Evolutionary conservation across 495 filamentous ascomycete genomes (phyloP).

Genomic region (Staphylotrichum longicolle): DNA sequence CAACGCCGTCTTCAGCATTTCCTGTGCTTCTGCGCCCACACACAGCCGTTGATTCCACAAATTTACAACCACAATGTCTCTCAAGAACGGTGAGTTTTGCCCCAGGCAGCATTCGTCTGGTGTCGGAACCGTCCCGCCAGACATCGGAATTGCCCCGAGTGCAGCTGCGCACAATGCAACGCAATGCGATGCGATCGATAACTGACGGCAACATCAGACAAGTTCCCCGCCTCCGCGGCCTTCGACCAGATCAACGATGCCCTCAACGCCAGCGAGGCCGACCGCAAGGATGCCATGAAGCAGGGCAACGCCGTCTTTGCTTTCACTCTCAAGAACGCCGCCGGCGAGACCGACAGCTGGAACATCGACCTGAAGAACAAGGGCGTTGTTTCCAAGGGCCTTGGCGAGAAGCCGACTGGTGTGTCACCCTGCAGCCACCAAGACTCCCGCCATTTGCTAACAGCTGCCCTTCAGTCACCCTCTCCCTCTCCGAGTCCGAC

Average conservation of each 20-base stretch:
- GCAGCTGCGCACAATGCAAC: no score
- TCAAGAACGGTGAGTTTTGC: constrained; percentile 66
- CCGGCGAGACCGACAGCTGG: constrained; percentile 78
- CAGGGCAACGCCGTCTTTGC: constrained; percentile 83
- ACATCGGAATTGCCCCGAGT: no score
- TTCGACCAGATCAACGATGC: constrained; percentile 85
- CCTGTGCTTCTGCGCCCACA: background rate
- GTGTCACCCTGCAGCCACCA: constrained; percentile 31
- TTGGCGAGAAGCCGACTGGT: constrained; percentile 80
- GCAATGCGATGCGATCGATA: no score
- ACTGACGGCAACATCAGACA: constrained; percentile 50
- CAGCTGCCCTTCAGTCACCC: constrained; percentile 59
- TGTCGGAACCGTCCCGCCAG: no score
- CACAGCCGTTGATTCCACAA: constrained; percentile 13
- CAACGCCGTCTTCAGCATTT: constrained; percentile 1
- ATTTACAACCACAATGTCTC: constrained; percentile 61
- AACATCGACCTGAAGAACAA: constrained; percentile 93
- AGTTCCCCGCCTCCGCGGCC: constrained; percentile 84
- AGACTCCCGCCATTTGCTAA: no score
- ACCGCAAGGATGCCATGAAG: constrained; percentile 84
- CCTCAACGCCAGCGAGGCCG: constrained; percentile 64
- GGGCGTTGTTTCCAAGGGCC: constrained; percentile 75
- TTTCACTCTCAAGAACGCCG: constrained; percentile 86
- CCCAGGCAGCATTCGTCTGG: background rate
- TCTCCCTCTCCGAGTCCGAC: constrained; percentile 80